These are phyloP conservation scores for Trypanosoma caninum DNA, from an alignment of 208 protist species.

Conservation along the genomic window DNA sequence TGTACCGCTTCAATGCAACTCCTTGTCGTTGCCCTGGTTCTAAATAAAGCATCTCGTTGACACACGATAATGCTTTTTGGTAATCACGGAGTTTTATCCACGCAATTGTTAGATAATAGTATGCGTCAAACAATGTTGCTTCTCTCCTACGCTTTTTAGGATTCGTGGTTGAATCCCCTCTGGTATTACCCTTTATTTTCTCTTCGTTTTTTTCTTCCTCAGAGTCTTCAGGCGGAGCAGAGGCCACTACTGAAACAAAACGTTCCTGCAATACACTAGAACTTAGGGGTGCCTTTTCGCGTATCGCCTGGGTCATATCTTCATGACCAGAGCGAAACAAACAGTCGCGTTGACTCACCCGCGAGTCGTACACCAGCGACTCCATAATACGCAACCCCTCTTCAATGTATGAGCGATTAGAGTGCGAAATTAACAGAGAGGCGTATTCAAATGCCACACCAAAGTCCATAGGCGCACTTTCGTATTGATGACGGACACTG, in stretches of 20 bases:
- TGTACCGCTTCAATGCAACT: slow-evolving; percentile 40
- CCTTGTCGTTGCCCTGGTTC: slow-evolving; percentile 49
- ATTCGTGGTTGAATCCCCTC: not conserved
- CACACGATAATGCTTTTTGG: slow-evolving; percentile 48
- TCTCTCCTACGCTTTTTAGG: slow-evolving; percentile 1
- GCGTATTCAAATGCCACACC: slow-evolving; percentile 57
- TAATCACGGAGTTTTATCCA: slow-evolving; percentile 69
- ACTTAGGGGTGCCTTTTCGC: not conserved
- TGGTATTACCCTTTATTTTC: not conserved
- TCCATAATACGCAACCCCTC: slow-evolving; percentile 75
- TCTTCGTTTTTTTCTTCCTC: slow-evolving; percentile 1
- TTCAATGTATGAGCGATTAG: slow-evolving; percentile 36
- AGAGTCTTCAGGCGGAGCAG: slow-evolving; percentile 18
- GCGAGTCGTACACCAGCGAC: slow-evolving; percentile 44
- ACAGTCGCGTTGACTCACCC: slow-evolving; percentile 39
- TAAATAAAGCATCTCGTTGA: slow-evolving; percentile 53
- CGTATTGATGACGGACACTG: slow-evolving; percentile 28
- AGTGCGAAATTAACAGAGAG: slow-evolving; percentile 63
- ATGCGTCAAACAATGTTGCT: too few relatives aligned
- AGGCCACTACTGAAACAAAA: slow-evolving; percentile 13
- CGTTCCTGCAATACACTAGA: slow-evolving; percentile 11
- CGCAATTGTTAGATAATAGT: slow-evolving; percentile 76
- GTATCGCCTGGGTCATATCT: not conserved
- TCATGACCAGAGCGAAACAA: not conserved
- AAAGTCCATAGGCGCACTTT: slow-evolving; percentile 27